These are phyloP conservation scores for Sordaria brevicollis DNA, from an alignment of 495 filamentous ascomycete genomes.

Conservation along the genomic window DNA sequence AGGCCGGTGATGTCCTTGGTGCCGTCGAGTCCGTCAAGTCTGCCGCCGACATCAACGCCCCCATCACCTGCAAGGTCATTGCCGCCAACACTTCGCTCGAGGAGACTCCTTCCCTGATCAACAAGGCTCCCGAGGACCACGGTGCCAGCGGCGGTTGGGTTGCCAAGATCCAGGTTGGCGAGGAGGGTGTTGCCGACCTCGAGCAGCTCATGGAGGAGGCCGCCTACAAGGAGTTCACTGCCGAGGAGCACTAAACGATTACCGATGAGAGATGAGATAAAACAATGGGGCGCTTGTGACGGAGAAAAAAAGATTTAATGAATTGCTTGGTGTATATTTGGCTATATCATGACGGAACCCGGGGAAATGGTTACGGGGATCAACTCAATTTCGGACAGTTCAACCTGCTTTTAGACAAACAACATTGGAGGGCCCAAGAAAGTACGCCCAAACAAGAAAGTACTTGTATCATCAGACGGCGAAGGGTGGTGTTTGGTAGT, in stretches of 20 bases:
- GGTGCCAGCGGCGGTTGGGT: conserved; percentile 83
- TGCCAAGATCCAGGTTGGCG: conserved; percentile 67
- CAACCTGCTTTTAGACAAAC: conserved; percentile 23
- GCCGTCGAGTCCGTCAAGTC: conserved; percentile 98
- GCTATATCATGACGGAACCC: background rate
- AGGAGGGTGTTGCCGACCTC: conserved; percentile 51
- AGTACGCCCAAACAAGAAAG: background rate
- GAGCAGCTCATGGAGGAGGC: conserved; percentile 62
- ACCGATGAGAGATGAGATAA: background rate
- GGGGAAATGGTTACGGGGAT: conserved; percentile 4
- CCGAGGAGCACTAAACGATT: conserved; percentile 10
- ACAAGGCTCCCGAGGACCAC: conserved; percentile 60
- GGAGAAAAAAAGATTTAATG: conserved; percentile 9
- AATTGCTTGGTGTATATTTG: background rate
- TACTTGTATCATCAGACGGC: background rate
- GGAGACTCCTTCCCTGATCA: conserved; percentile 78
- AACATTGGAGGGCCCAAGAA: background rate
- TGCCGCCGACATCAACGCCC: conserved; percentile 89
- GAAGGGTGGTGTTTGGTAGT: background rate
- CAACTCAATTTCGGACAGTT: conserved; percentile 17
- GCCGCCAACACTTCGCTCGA: conserved; percentile 61
- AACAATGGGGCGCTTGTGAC: background rate
- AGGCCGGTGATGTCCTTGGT: conserved; percentile 69
- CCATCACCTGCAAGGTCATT: conserved; percentile 65
- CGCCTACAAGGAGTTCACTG: conserved; percentile 62